phyloP scores from a whole-genome alignment of 2,329 filamentous ascomycete genomes.

The Helicocarpus griseus region DNA sequence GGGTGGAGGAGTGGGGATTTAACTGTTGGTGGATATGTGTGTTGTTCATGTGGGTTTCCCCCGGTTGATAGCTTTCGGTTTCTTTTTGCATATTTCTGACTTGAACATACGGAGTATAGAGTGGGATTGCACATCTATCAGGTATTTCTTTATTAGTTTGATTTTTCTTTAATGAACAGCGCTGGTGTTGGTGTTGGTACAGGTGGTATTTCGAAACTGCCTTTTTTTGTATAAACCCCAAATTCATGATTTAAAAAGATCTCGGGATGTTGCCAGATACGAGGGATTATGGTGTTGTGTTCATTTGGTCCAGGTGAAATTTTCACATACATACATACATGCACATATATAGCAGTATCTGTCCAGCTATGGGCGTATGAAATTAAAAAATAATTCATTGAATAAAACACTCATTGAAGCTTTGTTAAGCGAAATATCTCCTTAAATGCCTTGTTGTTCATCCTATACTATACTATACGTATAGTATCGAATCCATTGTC shows the following conservation, averaged over 20 bases:
- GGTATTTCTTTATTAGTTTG: not conserved
- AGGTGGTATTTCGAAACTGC: not conserved
- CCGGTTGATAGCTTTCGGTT: too few relatives aligned
- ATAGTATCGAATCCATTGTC: too few relatives aligned
- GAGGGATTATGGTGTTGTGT: not conserved
- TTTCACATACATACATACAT: not conserved
- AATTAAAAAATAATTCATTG: not conserved
- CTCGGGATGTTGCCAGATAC: too few relatives aligned
- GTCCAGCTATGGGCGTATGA: not conserved
- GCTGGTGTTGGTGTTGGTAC: not conserved
- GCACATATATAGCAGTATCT: not conserved
- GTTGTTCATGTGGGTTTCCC: too few relatives aligned
- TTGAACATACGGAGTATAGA: too few relatives aligned
- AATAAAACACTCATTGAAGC: too few relatives aligned
- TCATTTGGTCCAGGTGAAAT: not conserved
- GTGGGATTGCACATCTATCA: not conserved
- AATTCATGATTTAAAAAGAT: not conserved
- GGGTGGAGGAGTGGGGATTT: conserved; percentile 15
- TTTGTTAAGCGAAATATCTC: too few relatives aligned
- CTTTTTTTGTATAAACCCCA: not conserved
- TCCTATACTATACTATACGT: too few relatives aligned
- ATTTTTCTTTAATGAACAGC: not conserved
- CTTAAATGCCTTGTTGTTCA: too few relatives aligned
- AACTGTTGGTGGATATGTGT: too few relatives aligned
- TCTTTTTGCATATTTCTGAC: too few relatives aligned